Base-by-base conservation (phyloP, 2,329 filamentous ascomycete species). In the Daldinia sp. region DNA sequence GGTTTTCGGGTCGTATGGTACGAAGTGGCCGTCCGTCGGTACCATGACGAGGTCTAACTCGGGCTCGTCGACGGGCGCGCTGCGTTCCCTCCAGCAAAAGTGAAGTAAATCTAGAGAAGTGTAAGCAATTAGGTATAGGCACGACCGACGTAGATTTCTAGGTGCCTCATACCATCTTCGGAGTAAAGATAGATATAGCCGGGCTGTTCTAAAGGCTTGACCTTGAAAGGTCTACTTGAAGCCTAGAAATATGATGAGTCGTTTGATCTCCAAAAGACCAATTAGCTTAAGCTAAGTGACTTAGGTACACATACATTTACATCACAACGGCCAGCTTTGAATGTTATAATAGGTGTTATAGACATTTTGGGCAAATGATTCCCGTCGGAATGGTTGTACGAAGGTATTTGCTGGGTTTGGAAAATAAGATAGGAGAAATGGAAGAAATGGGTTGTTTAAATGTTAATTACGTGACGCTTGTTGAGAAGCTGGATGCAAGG, bases 81-180 rank as follows among this genome's bases (percentile, higher is more conserved):
- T 85, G 69, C 95, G 90, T 73, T 92, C 89, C 69, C 94, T 90
- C 96, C 96, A 99, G 86, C 94, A 97, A 81, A 99, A 97, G 81
- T 97, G 94, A 64, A 96, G 85, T 63, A 99, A 86, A 53, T 97
- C 91, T 93, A 68, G n/a, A 2, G n/a, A 41, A 41, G 25, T 23
- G 55, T 76, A 29, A 72, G 64, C 29, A 48, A 62, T 25, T 37
- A 15, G 11, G 29, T 1, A n/a, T 47, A 39, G 30, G 4, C 15
- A 47, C 3, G 3, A 13, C 45, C 1, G 11, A 23, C 5, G 13
- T 30, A 21, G 32, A 48, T 32, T 19, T 35, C 37, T 13, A 51
- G 29, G 45, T 11, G 15, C 57, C 58, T 34, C 78, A 60, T 74
- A 90, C 90, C 94, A 89, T 97, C 94, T 83, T 96, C 94, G 52